A percentile compares a stretch with the other conserved stretches of the same genome.
Conservation (phyloP, 331 rosid species). For the Pyracantha coccinea region DNA sequence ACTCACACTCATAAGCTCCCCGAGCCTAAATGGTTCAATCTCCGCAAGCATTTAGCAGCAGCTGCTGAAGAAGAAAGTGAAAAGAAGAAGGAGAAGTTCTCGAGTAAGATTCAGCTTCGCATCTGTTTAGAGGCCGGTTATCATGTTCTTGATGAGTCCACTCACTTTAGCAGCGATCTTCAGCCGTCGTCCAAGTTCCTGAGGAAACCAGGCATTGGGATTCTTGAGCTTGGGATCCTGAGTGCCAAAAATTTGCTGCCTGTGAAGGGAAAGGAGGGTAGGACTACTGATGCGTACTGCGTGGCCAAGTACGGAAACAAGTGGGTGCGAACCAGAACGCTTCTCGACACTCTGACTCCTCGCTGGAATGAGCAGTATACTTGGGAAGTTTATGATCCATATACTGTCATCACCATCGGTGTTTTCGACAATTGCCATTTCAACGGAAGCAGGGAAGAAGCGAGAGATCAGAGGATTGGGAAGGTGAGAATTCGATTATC, state of each 20-base stretch:
- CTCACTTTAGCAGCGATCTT: conserved; percentile 86
- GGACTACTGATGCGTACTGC: conserved; percentile 80
- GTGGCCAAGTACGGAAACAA: conserved; percentile 95
- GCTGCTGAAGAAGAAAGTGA: conserved; percentile 42
- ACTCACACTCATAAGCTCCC: conserved; percentile 38
- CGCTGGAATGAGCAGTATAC: conserved; percentile 97
- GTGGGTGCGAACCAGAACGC: conserved; percentile 88
- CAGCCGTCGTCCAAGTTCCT: conserved; percentile 79
- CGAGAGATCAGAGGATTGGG: conserved; percentile 72
- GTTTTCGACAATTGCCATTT: conserved; percentile 74
- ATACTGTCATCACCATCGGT: conserved; percentile 79
- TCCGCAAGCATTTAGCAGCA: conserved; percentile 42
- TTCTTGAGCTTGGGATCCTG: conserved; percentile 85
- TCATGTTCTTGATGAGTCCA: conserved; percentile 94
- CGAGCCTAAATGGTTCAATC: conserved; percentile 65
- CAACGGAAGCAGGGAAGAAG: conserved; percentile 44
- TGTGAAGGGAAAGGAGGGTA: conserved; percentile 70
- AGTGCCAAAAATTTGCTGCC: conserved; percentile 74
- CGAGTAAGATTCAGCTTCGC: conserved; percentile 78
- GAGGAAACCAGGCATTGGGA: conserved; percentile 60
- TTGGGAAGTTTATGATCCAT: conserved; percentile 89
- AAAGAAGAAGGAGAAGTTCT: conserved; percentile 75
- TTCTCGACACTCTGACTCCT: conserved; percentile 64
- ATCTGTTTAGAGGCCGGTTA: conserved; percentile 66
- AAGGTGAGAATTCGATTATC: conserved; percentile 88